Evolutionary conservation across 1,284 basidiomycete species (phyloP), one percentile per base, ranked within the genome.

Genomic region (Ceraceosorus guamensis): DNA sequence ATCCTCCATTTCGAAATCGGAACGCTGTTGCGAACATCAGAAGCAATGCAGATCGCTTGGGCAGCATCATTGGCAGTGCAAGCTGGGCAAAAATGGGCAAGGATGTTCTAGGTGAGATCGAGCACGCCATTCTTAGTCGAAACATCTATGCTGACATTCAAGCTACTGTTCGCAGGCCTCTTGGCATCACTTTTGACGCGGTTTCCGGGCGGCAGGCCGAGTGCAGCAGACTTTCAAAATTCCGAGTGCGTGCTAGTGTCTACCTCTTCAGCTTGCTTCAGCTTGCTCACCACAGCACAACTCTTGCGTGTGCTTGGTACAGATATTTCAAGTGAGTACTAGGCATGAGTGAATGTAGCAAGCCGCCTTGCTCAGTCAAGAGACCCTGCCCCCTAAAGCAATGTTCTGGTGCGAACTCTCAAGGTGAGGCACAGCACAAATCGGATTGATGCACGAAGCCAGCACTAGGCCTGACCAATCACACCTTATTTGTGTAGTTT

Each of bases 371-470:
- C n/a, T n/a, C n/a, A n/a, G n/a, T n/a, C n/a, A n/a, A n/a, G n/a
- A n/a, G n/a, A n/a, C n/a, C n/a, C n/a, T n/a, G n/a, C n/a, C n/a
- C n/a, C n/a, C n/a, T 98, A 98, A 79, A 93, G 90, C 4, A 74
- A 91, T 6, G 80, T 97, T n/a, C 88, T 93, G 13, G 92, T 98
- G 37, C 93, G 90, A 1, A 97, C 93, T 0, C 82, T 99, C 39
- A 93, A 91, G n/a, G n/a, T n/a, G n/a, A n/a, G n/a, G n/a, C n/a
- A n/a, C n/a, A n/a, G n/a, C n/a, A n/a, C n/a, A n/a, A n/a, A n/a
- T n/a, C n/a, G n/a, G n/a, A n/a, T n/a, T n/a, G n/a, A n/a, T n/a
- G n/a, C n/a, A n/a, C n/a, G n/a, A n/a, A n/a, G n/a, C n/a, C n/a
- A n/a, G n/a, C n/a, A n/a, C n/a, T n/a, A n/a, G n/a, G n/a, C n/a